phyloP scores from a whole-genome alignment of 768 basidiomycete species.

The Peribolospora baueri region DNA sequence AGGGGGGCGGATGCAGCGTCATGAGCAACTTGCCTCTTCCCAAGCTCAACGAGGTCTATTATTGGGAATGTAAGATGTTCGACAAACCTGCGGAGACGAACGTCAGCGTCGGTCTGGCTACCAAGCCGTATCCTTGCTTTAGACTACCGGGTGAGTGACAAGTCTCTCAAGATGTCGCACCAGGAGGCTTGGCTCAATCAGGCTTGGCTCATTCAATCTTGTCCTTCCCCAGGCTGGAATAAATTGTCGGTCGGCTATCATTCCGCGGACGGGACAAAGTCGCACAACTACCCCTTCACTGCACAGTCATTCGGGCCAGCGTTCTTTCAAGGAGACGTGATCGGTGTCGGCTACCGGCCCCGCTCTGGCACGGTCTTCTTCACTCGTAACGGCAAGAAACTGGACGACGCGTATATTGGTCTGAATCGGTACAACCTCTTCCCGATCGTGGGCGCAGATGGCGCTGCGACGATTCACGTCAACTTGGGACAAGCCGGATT shows the following conservation, averaged over 20 bases:
- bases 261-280: slow-evolving; percentile 74
- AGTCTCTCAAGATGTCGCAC: not conserved
- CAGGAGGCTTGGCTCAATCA: not conserved
- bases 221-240: slow-evolving; percentile 39
- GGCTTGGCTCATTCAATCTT: not conserved
- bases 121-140: slow-evolving; percentile 90
- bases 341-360: slow-evolving; percentile 87
- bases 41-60: slow-evolving; percentile 95
- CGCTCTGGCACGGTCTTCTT: slow-evolving; percentile 96
- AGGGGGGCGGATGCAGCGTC: slow-evolving; percentile 76
- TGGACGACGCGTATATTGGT: slow-evolving; percentile 85
- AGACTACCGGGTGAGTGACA: slow-evolving; percentile 28
- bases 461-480: slow-evolving; percentile 86
- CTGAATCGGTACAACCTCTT: slow-evolving; percentile 79
- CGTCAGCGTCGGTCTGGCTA: slow-evolving; percentile 80
- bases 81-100: slow-evolving; percentile 70
- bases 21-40: slow-evolving; percentile 92
- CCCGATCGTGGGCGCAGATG: slow-evolving; percentile 88
- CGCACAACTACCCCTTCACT: slow-evolving; percentile 89
- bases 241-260: slow-evolving; percentile 83
- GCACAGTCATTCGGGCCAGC: slow-evolving; percentile 53
- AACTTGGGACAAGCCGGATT: slow-evolving; percentile 96
- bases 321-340: slow-evolving; percentile 79
- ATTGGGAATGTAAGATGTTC: slow-evolving; percentile 99
- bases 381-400: slow-evolving; percentile 88